phyloP scores from a whole-genome alignment of 805 yeast species.

The Sungouiella thailandica region DNA sequence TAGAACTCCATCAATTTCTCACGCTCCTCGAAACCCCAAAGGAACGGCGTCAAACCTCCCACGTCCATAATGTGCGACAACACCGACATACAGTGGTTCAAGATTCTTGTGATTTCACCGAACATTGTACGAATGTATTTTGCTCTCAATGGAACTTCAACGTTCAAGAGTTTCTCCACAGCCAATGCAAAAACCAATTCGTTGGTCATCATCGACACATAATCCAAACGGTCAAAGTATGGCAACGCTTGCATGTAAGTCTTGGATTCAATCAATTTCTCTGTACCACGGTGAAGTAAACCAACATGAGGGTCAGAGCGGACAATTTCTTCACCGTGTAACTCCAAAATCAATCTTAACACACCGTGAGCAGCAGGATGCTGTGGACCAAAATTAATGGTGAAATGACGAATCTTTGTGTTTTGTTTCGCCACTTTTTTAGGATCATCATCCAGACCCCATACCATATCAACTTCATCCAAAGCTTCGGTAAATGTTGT shows the following conservation, averaged over 20 bases:
- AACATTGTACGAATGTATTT: slow-evolving; percentile 81
- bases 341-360: slow-evolving; percentile 76
- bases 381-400: slow-evolving; percentile 89
- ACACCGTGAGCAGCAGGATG: slow-evolving; percentile 97
- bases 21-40: slow-evolving; percentile 93
- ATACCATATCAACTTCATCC: slow-evolving; percentile 43
- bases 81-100: slow-evolving; percentile 83
- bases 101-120: slow-evolving; percentile 79
- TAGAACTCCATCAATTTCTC: slow-evolving; percentile 90
- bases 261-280: slow-evolving; percentile 79
- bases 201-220: slow-evolving; percentile 85
- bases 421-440: slow-evolving; percentile 38
- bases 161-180: slow-evolving; percentile 76
- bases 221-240: slow-evolving; percentile 82
- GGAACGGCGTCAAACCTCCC: slow-evolving; percentile 88
- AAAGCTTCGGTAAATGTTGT: slow-evolving; percentile 42
- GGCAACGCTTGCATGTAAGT: slow-evolving; percentile 87
- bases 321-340: slow-evolving; percentile 84
- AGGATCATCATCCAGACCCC: slow-evolving; percentile 42
- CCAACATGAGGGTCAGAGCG: slow-evolving; percentile 90
- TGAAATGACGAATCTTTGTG: slow-evolving; percentile 73
- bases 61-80: slow-evolving; percentile 91
- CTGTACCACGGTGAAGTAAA: slow-evolving; percentile 82
- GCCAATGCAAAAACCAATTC: slow-evolving; percentile 82
- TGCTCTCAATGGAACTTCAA: slow-evolving; percentile 81